Percentiles rank a stretch among this genome's conserved stretches.
These are phyloP conservation scores for Petunia axillaris DNA, from an alignment of 257 asterid genomes.

Conservation along the genomic window DNA sequence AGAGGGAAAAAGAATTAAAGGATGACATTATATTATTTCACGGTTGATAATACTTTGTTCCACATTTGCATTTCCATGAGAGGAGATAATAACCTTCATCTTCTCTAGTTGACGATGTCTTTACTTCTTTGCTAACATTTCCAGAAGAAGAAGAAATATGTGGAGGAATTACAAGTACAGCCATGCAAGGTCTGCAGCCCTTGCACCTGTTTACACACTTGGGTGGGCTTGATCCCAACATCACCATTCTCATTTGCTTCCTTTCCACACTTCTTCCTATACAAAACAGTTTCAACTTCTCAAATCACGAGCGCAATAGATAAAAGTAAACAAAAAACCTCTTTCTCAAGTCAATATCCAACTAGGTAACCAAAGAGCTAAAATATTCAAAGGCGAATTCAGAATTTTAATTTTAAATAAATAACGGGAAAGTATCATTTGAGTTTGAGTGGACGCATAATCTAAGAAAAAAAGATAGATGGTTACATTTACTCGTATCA, in stretches of 20 bases:
- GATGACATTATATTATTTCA: constrained; percentile 25
- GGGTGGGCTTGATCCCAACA: constrained; percentile 76
- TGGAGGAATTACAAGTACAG: constrained; percentile 64
- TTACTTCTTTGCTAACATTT: not conserved
- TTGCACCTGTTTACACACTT: constrained; percentile 66
- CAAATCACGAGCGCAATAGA: no score
- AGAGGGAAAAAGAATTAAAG: not conserved
- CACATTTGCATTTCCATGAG: constrained; percentile 78
- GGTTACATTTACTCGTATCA: no score
- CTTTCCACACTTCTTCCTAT: constrained; percentile 36
- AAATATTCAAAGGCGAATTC: no score
- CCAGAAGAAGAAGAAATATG: constrained; percentile 27
- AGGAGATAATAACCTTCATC: constrained; percentile 74
- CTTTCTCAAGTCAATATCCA: no score
- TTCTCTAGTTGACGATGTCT: constrained; percentile 41
- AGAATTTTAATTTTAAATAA: no score
- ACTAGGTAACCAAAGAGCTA: no score
- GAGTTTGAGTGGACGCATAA: no score
- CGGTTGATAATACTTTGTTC: constrained; percentile 61
- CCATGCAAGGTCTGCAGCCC: constrained; percentile 73
- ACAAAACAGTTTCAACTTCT: not conserved
- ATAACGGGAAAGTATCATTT: no score
- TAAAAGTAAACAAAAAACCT: no score
- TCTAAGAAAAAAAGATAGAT: no score
- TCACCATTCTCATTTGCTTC: constrained; percentile 50